Evolutionary conservation across 352 stramenopile species (phyloP).

Genomic region (Pythium apleroticum): DNA sequence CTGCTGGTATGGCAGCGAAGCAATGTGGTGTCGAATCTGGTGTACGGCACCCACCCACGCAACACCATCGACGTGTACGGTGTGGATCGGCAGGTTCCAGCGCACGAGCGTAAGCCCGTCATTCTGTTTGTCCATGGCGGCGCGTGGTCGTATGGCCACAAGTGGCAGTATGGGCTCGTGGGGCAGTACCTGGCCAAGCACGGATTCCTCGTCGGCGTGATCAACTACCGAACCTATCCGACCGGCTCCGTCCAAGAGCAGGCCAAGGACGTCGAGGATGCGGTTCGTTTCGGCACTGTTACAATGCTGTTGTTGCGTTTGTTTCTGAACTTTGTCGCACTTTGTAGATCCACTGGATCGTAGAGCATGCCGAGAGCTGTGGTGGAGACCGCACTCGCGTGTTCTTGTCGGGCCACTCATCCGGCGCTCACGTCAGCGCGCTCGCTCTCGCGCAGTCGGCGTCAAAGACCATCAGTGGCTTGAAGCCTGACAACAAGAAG

Average conservation of each 20-base stretch:
- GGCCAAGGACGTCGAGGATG: conserved; percentile 83
- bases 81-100: conserved; percentile 17
- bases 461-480: conserved; percentile 19
- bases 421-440: conserved; percentile 52
- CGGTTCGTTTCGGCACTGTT: conserved; percentile 32
- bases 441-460: conserved; percentile 60
- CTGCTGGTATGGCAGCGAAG: conserved; percentile 41
- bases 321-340: not conserved
- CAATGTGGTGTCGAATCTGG: conserved; percentile 30
- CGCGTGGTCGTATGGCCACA: conserved; percentile 80
- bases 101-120: conserved; percentile 49
- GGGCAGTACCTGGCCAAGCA: conserved; percentile 53
- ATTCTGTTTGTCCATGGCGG: conserved; percentile 92
- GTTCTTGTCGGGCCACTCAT: conserved; percentile 68
- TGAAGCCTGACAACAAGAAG: not conserved
- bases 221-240: conserved; percentile 92
- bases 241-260: conserved; percentile 82
- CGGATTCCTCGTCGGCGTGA: conserved; percentile 79
- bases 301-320: not conserved
- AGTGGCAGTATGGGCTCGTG: conserved; percentile 77
- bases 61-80: conserved; percentile 68
- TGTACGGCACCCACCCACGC: conserved; percentile 52
- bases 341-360: conserved; percentile 56
- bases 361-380: conserved; percentile 39
- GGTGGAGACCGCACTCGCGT: conserved; percentile 52